Percentiles rank a stretch among this genome's conserved stretches.
phyloP scores from a whole-genome alignment of 192 early-diverging fungal genomes.

The Pecoramyces ruminantium region DNA sequence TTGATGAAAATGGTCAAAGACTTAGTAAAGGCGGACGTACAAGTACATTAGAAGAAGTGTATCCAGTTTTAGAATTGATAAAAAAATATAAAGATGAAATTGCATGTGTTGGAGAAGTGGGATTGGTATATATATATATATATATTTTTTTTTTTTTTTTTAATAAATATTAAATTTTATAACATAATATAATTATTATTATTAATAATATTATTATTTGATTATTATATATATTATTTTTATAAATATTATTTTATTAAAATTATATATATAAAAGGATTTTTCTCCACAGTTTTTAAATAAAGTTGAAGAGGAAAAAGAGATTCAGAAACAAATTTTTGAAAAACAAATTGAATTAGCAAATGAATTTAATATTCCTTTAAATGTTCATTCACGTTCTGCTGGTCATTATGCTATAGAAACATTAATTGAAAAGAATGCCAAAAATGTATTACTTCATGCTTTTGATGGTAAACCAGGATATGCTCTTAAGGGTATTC shows the following conservation, averaged over 20 bases:
- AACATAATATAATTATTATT: too few species aligned
- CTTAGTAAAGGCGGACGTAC: slow-evolving; percentile 6
- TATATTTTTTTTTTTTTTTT: too few species aligned
- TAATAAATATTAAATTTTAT: background rate
- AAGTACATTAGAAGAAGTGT: slow-evolving; percentile 14
- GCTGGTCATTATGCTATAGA: slow-evolving; percentile 34
- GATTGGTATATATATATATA: background rate
- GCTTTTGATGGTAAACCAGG: slow-evolving; percentile 33
- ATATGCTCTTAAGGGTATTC: slow-evolving; percentile 16
- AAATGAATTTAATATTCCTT: slow-evolving; percentile 16
- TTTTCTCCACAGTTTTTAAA: background rate
- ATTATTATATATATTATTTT: slow-evolving; percentile 27
- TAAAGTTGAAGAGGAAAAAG: slow-evolving; percentile 16
- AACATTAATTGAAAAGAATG: slow-evolving; percentile 21
- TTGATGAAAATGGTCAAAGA: slow-evolving; percentile 11
- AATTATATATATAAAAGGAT: background rate
- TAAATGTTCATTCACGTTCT: slow-evolving; percentile 36
- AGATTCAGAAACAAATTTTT: slow-evolving; percentile 27
- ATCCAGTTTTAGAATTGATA: slow-evolving; percentile 19
- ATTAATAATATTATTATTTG: background rate
- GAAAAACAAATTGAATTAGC: slow-evolving; percentile 21
- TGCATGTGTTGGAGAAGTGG: slow-evolving; percentile 16
- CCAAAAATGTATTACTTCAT: slow-evolving; percentile 27
- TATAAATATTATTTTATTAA: slow-evolving; percentile 9
- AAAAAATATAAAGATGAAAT: slow-evolving; percentile 13